phyloP scores from a whole-genome alignment of 2,329 filamentous ascomycete species.

The Allantophomopsis lycopodina region DNA sequence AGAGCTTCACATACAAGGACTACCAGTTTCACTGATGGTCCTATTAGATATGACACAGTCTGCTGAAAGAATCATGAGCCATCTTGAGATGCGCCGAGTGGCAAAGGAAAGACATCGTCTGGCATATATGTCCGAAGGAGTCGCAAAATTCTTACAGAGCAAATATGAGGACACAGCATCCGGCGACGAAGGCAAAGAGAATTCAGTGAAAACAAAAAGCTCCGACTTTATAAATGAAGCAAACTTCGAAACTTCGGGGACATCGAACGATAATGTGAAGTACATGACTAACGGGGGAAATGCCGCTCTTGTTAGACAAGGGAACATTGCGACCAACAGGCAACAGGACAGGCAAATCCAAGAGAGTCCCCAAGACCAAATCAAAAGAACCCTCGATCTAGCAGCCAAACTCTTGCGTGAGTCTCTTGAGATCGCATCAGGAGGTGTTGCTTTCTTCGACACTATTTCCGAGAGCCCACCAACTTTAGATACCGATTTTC shows the following conservation, averaged over 20 bases:
- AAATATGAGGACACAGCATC: too few species aligned
- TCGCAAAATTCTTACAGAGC: constrained; percentile 7
- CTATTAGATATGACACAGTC: constrained; percentile 8
- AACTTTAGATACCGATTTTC: constrained; percentile 8
- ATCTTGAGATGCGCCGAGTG: constrained; percentile 12
- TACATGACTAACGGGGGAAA: neutral
- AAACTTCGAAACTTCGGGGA: too few species aligned
- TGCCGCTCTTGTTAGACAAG: too few species aligned
- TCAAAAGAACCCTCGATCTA: constrained; percentile 12
- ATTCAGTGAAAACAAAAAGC: neutral
- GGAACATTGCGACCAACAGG: too few species aligned
- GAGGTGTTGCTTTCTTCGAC: constrained; percentile 16
- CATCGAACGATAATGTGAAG: neutral
- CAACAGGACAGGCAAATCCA: too few species aligned
- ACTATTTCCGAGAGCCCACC: constrained; percentile 1
- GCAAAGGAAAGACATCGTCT: constrained; percentile 10
- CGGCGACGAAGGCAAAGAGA: neutral
- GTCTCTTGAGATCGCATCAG: constrained; percentile 14
- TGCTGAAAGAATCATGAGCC: constrained; percentile 11
- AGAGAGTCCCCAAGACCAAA: constrained; percentile 9
- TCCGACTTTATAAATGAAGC: too few species aligned
- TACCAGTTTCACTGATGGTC: neutral
- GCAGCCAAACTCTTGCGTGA: constrained; percentile 14
- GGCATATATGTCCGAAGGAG: constrained; percentile 11
- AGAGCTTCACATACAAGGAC: too few species aligned